Evolutionary conservation across 129 eudicot genomes (phyloP).

Genomic region (Logfia minima): DNA sequence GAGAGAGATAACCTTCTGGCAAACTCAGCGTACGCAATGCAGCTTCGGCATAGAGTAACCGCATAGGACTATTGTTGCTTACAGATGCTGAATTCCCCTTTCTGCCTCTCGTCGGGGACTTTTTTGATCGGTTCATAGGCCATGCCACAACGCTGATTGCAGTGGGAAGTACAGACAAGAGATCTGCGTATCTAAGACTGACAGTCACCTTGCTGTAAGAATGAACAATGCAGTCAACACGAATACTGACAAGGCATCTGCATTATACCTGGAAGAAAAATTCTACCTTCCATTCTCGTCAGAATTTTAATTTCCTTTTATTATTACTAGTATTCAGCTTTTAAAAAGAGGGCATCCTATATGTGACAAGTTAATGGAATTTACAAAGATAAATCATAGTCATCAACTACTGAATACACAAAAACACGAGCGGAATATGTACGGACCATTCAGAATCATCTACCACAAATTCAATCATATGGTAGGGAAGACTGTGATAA

Average conservation of each 20-base stretch:
- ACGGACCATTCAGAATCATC: slow-evolving; percentile 78
- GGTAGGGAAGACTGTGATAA: slow-evolving; percentile 85
- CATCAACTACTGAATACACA: not conserved
- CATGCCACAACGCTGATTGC: slow-evolving; percentile 82
- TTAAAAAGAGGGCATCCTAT: not conserved
- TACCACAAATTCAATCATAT: slow-evolving; percentile 77
- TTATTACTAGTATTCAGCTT: not conserved
- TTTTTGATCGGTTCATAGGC: slow-evolving; percentile 61
- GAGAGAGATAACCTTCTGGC: slow-evolving; percentile 65
- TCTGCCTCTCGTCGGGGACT: slow-evolving; percentile 33
- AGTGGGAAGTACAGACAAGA: slow-evolving; percentile 77
- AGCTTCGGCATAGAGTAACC: slow-evolving; percentile 76
- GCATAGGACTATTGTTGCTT: slow-evolving; percentile 56
- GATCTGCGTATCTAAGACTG: slow-evolving; percentile 68
- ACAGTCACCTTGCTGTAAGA: slow-evolving; percentile 77
- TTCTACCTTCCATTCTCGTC: not conserved
- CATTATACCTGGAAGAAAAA: not conserved
- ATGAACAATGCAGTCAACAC: not conserved
- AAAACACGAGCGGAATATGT: not conserved
- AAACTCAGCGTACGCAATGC: slow-evolving; percentile 78
- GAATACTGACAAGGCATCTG: not conserved
- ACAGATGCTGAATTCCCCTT: slow-evolving; percentile 45
- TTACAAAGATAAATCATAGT: not conserved
- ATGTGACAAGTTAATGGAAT: not conserved
- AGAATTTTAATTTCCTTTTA: not conserved